Evolutionary conservation across 176 grass and related monocot genomes (phyloP), one percentile per base, ranked within the genome.

Genomic region (Aegilops umbellulata): DNA sequence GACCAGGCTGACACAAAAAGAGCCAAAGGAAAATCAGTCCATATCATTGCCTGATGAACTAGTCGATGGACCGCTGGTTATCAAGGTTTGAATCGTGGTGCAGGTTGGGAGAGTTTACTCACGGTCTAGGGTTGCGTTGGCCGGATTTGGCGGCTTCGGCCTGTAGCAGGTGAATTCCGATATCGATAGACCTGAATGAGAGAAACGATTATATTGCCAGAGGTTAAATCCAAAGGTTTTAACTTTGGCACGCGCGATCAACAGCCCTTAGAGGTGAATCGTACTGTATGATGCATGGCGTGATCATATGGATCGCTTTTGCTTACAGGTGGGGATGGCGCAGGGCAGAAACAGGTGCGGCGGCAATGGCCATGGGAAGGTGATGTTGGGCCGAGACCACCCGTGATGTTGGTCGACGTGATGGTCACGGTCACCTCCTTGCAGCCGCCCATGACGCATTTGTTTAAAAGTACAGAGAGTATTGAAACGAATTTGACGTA

Each of bases 391-490:
- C 25, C 34, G n/a, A 36, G 71, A 47, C 88, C 83, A 90, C 0
- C 88, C 88, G 39, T 17, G 15, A 6, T 6, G 15, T 55, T 26
- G 2, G 66, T 17, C 8, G 20, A 8, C 16, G 31, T 8, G n/a
- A n/a, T n/a, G 15, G 6, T 67, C 15, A 4, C 27, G 1, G 62
- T 74, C 30, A 87, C 8, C 78, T 62, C 88, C 13, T 6, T 19
- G 88, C 88, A 90, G 0, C 4, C 22, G 51, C 78, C 88, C 62
- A 19, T 71, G 83, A 63, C 63, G 78, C 88, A 90, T 38, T 38
- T 38, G 36, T 36, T 36, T 36, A 36, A 36, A 36, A n/a, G n/a
- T n/a, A n/a, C n/a, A 36, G 35, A 36, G 35, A 36, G 35, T 36
- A 36, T 36, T 36, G 35, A 36, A 36, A 38, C 36, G 35, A 36